Evolutionary conservation across 257 asterid species (phyloP).

Genomic region (Solanum paucissectum): DNA sequence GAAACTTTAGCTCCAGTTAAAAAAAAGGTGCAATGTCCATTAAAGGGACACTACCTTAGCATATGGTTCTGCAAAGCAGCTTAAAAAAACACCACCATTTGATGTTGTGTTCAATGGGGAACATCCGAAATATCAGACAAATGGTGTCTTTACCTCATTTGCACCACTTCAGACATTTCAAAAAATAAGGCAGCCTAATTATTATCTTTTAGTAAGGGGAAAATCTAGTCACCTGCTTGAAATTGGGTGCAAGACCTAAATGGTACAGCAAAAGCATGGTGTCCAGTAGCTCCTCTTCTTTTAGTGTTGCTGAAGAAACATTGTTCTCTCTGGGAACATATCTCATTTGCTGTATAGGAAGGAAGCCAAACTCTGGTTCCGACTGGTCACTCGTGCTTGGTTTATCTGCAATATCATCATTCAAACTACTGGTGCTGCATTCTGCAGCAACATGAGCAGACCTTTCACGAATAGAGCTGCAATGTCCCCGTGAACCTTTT

Average conservation of each 20-base stretch:
- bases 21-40: background rate
- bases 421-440: slow-evolving; percentile 65
- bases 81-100: background rate
- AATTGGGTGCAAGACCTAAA: slow-evolving; percentile 93
- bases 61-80: background rate
- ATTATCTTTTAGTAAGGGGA: background rate
- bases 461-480: slow-evolving; percentile 70
- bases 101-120: background rate
- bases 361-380: slow-evolving; percentile 64
- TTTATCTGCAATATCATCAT: slow-evolving; percentile 74
- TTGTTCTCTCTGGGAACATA: slow-evolving; percentile 44
- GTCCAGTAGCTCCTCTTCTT: slow-evolving; percentile 95
- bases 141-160: background rate
- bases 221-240: slow-evolving; percentile 67
- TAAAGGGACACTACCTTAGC: background rate
- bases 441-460: slow-evolving; percentile 74
- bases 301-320: slow-evolving; percentile 60
- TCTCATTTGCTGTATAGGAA: slow-evolving; percentile 63
- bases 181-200: background rate
- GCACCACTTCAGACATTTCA: background rate
- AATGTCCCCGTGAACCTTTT: slow-evolving; percentile 62
- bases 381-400: slow-evolving; percentile 90
- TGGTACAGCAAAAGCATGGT: slow-evolving; percentile 85
- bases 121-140: background rate
- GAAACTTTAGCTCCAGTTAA: background rate